Evolutionary conservation across 306 rosid species (phyloP), one percentile per base, ranked within the genome.

Genomic region (Dryas drummondii): DNA sequence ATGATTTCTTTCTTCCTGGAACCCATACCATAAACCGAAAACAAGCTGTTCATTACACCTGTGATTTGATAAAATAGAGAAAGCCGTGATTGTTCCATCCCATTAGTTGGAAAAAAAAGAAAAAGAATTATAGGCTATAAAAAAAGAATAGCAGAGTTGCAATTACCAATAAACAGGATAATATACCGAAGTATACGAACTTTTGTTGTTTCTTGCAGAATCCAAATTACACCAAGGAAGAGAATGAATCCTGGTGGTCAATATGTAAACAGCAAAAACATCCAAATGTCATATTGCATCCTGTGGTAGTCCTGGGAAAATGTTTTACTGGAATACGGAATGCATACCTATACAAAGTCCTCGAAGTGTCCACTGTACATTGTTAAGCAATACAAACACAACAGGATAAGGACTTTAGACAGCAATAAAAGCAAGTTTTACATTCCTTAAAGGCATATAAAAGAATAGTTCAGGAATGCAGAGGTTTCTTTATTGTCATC

Each of bases 31-130:
- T 86, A 88, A 22, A 86, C 90, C 0, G 93, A 86, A 82, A 88
- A 88, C 83, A 88, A 80, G 83, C 90, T 81, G 84, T 89, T 89
- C 94, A 89, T 87, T 40, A 89, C 87, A 81, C 94, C 94, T 89
- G 89, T 80, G 81, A 56, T 53, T 60, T 47, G 49, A 75, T 54
- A 54, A 37, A 56, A 77, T 46, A 71, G 0, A 49, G 10, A 10
- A 19, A 7, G 14, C 16, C 12, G 45, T 32, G 9, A 56, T 16
- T 19, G 22, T 15, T n/a, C 63, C 12, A 47, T 50, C 53, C 45
- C 8, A 7, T 60, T 44, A n/a, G 15, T 19, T 6, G 0, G 10
- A 19, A 52, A 12, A 47, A 12, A 15, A 11, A 22, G 22, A n/a
- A 2, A 11, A 46, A 40, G 14, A 17, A 32, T 5, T 50, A 51